Evolutionary conservation across 2,329 filamentous ascomycete species (phyloP).

Genomic region (Coniochaeta pulveracea): DNA sequence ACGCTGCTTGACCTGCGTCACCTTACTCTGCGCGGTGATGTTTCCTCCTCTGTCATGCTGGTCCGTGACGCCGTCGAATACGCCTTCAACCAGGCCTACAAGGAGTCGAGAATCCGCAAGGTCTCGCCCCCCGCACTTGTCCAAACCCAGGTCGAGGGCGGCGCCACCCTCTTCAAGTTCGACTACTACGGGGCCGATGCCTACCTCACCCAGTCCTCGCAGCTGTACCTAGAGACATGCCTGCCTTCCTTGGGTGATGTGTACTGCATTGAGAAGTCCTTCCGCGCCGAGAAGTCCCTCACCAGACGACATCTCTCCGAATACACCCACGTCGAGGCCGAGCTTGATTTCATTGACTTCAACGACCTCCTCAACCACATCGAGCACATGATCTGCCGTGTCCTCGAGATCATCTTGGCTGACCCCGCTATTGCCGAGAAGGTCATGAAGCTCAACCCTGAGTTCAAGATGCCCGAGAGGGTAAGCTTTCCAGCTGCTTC

Average conservation of each 20-base stretch:
- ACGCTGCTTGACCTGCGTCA: conserved; percentile 70
- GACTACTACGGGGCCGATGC: conserved; percentile 55
- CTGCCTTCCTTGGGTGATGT: conserved; percentile 86
- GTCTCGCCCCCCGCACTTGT: conserved; percentile 85
- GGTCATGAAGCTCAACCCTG: conserved; percentile 82
- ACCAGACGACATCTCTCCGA: conserved; percentile 91
- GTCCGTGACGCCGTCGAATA: conserved; percentile 71
- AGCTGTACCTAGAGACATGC: conserved; percentile 94
- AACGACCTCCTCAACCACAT: conserved; percentile 78
- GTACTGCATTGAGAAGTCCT: conserved; percentile 97
- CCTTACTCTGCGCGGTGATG: conserved; percentile 75
- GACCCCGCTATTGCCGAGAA: conserved; percentile 62
- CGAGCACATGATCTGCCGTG: conserved; percentile 76
- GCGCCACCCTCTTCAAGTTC: conserved; percentile 80
- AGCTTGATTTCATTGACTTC: conserved; percentile 93
- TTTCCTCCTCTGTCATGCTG: conserved; percentile 74
- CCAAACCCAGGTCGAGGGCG: conserved; percentile 90
- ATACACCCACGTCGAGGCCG: conserved; percentile 93
- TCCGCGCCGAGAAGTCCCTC: conserved; percentile 92
- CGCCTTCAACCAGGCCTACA: conserved; percentile 70
- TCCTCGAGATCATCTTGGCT: conserved; percentile 65
- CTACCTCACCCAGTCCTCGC: conserved; percentile 92
- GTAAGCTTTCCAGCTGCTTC: too few species aligned
- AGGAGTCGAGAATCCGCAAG: conserved; percentile 67
- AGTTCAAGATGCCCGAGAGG: conserved; percentile 68